Evolutionary conservation across 768 basidiomycete genomes (phyloP).

Genomic region (Cubamyces lactineus): DNA sequence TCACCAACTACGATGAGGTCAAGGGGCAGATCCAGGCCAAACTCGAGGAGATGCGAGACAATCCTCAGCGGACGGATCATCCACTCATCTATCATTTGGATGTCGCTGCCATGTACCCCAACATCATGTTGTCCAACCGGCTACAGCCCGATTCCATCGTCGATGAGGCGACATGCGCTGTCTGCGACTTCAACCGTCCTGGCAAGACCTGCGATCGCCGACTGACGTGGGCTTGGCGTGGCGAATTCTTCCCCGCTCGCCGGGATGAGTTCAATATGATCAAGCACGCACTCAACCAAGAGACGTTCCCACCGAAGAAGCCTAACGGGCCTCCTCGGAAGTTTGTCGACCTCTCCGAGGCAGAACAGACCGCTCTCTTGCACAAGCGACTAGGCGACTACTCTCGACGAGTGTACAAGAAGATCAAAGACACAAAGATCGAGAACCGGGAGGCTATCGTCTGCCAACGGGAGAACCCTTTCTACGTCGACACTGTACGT

Average conservation of each 20-base stretch:
- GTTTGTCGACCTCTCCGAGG: slow-evolving; percentile 78
- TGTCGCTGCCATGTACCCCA: slow-evolving; percentile 99
- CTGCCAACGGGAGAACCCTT: slow-evolving; percentile 97
- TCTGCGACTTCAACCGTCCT: slow-evolving; percentile 97
- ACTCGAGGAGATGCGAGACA: slow-evolving; percentile 89
- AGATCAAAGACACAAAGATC: slow-evolving; percentile 96
- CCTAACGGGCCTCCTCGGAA: slow-evolving; percentile 74
- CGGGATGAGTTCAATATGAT: slow-evolving; percentile 99
- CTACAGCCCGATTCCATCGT: slow-evolving; percentile 98
- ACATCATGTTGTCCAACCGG: slow-evolving; percentile 99
- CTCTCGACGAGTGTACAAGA: slow-evolving; percentile 97
- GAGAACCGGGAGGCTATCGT: slow-evolving; percentile 94
- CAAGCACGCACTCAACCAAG: slow-evolving; percentile 93
- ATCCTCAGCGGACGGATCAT: slow-evolving; percentile 84
- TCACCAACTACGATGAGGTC: slow-evolving; percentile 96
- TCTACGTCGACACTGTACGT: slow-evolving; percentile 98
- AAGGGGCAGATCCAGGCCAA: slow-evolving; percentile 75
- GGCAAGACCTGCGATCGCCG: slow-evolving; percentile 93
- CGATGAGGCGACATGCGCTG: slow-evolving; percentile 94
- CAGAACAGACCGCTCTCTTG: slow-evolving; percentile 89
- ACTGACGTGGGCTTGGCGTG: slow-evolving; percentile 98
- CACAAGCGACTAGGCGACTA: slow-evolving; percentile 99
- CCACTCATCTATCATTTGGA: slow-evolving; percentile 98
- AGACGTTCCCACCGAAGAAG: slow-evolving; percentile 82
- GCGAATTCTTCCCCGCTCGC: slow-evolving; percentile 97